Conservation (phyloP, 2,329 filamentous ascomycete genomes). For the Clathrospora elynae region DNA sequence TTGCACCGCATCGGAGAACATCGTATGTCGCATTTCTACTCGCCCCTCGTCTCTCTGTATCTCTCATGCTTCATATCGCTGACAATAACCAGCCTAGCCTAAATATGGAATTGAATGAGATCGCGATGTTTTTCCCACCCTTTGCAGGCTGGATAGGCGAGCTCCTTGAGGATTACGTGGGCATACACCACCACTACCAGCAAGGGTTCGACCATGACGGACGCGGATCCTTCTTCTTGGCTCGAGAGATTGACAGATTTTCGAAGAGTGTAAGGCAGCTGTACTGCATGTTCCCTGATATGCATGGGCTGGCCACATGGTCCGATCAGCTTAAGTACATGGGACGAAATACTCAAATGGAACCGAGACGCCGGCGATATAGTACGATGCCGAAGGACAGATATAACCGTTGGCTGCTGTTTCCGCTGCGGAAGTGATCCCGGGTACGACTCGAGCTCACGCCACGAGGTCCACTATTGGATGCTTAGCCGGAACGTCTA, state of each 20-base stretch:
- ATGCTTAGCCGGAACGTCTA: no score
- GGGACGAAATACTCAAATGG: conserved; percentile 11
- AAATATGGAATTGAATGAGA: conserved; percentile 2
- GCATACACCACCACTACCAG: conserved; percentile 20
- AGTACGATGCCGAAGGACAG: conserved; percentile 2
- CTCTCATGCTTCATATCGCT: background rate
- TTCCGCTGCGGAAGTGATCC: no score
- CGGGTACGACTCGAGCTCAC: no score
- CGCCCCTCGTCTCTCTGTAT: background rate
- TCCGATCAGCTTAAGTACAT: conserved; percentile 15
- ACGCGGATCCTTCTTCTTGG: conserved; percentile 11
- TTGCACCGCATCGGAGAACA: conserved; percentile 10
- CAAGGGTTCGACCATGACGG: conserved; percentile 14
- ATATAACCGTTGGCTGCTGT: conserved; percentile 1
- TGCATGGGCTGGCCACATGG: conserved; percentile 10
- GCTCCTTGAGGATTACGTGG: conserved; percentile 1
- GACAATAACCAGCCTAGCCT: conserved; percentile 11
- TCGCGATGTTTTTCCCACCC: conserved; percentile 4
- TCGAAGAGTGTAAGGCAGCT: conserved; percentile 7
- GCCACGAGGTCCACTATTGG: no score
- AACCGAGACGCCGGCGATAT: conserved; percentile 6
- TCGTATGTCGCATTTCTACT: conserved; percentile 7
- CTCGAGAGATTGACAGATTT: conserved; percentile 19
- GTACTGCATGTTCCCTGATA: conserved; percentile 6
- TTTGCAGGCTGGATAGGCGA: background rate